Conservation (phyloP, 2,329 filamentous ascomycete genomes). For the Stemphylium beticola region DNA sequence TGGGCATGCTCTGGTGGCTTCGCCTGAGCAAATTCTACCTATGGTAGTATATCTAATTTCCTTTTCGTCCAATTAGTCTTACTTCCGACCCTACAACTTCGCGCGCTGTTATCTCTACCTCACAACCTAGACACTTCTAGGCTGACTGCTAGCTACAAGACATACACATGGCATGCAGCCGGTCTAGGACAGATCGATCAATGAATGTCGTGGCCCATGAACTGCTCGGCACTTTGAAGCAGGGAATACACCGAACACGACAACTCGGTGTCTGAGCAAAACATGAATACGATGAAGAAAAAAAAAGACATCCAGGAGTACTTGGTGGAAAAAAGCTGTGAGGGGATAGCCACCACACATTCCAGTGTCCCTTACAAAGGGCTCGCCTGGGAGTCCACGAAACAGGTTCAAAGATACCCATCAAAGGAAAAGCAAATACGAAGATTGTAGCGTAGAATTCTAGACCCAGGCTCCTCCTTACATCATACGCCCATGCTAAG, state of each 20-base stretch:
- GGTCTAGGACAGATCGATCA: background rate
- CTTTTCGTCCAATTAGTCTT: background rate
- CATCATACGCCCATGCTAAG: slow-evolving; percentile 4
- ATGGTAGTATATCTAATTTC: background rate
- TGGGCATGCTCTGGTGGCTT: background rate
- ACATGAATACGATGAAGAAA: background rate
- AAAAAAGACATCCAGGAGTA: no score
- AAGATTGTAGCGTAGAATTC: background rate
- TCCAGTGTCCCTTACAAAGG: background rate
- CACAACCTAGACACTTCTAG: background rate
- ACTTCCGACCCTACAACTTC: background rate
- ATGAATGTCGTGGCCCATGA: background rate
- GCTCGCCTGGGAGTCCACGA: background rate
- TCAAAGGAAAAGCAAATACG: slow-evolving; percentile 1
- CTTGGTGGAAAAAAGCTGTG: background rate
- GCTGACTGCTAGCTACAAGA: background rate
- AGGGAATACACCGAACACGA: background rate
- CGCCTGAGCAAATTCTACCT: background rate
- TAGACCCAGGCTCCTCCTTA: background rate
- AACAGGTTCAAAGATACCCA: background rate
- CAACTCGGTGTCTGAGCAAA: background rate
- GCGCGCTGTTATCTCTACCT: background rate
- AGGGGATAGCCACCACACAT: background rate
- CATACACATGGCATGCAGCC: background rate
- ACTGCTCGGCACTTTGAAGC: background rate